Base-by-base conservation (phyloP, 257 asterid species). In the Perilla frutescens region DNA sequence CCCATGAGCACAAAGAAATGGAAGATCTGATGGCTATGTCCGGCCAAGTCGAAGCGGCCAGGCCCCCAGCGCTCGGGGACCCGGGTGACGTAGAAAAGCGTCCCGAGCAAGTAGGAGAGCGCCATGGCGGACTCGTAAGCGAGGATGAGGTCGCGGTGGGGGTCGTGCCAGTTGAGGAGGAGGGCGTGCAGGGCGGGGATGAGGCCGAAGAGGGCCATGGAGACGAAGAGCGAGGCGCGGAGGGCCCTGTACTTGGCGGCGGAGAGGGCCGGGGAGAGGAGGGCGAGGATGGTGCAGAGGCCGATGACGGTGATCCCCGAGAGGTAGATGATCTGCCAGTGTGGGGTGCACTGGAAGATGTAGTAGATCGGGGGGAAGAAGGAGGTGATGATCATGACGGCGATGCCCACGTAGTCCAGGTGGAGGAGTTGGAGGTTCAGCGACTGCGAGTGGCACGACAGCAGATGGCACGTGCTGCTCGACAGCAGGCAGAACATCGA, bases 351-450 rank as follows among this genome's bases (percentile, higher is more conserved):
- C 29, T 84, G 96, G 82, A 95, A 95, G 63, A 92, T 83, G 94
- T 92, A 95, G 92, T 85, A 92, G 45, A 95, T 89, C 20, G 98
- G 98, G 8, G 99, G 99, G 86, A 95, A 95, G 34, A 90, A 92
- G 13, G 99, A 95, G 64, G 99, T 87, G 85, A 95, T 88, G 79
- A 95, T 95, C 99, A 95, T 95, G 76, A 92, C 91, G 7, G 96
- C 40, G 65, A 95, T 95, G 3, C 99, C 99, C 1, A 84, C 93
- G 54, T 95, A 95, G 77, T 95, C 99, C 82, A 88, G 73, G 60
- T 91, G 96, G 58, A 90, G 82, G 6, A 95, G 83, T n/a, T 71
- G 66, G 14, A 80, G 63, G 84, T 86, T 91, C 4, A 90, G 31
- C 50, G 73, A 65, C 7, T 79, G 85, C 5, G 99, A 92, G 44